Evolutionary conservation across 495 filamentous ascomycete species (phyloP), one percentile per base, ranked within the genome.

Genomic region (Penicillium salamii): DNA sequence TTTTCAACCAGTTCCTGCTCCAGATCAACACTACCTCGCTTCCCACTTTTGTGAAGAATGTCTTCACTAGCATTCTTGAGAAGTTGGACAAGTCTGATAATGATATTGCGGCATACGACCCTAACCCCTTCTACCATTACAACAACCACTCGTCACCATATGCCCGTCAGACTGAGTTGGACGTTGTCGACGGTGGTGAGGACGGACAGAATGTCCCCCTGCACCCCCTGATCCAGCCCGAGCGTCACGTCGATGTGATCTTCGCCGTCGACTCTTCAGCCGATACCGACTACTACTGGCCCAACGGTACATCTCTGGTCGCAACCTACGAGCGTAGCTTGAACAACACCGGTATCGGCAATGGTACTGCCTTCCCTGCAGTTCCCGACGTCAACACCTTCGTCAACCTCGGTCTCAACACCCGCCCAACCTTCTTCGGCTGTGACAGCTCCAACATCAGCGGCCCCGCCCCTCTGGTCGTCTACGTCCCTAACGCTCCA

Each of bases 401-500:
- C 65, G 70, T 97, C 55, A 90, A 93, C 68, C 79, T 88, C 0
- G 87, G 87, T 19, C 75, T 97, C 9, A 97, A 96, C 79, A 81
- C 71, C 45, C 82, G 79, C 3, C 93, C 92, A 0, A 89, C 90
- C 7, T 96, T 97, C 76, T 97, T 97, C 69, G 92, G 92, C 50
- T 97, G 92, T 74, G 71, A 91, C 69, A 75, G 72, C 34, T 66
- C 71, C 48, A 95, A 95, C 67, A 53, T 54, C 3, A 66, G 65
- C 28, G 65, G 63, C 3, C 52, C 62, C 6, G 70, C 85, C 0
- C 92, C 92, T 0, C 57, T 97, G 26, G 66, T 97, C 52, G 88
- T 97, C 50, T 97, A 97, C 68, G 56, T 97, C n/a, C 88, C 92
- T 42, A 96, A 96, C 65, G 69, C 78, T 12, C 92, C 92, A 0